Conservation (phyloP, 768 basidiomycete species). For the Rhodotorula kratochvilovae region DNA sequence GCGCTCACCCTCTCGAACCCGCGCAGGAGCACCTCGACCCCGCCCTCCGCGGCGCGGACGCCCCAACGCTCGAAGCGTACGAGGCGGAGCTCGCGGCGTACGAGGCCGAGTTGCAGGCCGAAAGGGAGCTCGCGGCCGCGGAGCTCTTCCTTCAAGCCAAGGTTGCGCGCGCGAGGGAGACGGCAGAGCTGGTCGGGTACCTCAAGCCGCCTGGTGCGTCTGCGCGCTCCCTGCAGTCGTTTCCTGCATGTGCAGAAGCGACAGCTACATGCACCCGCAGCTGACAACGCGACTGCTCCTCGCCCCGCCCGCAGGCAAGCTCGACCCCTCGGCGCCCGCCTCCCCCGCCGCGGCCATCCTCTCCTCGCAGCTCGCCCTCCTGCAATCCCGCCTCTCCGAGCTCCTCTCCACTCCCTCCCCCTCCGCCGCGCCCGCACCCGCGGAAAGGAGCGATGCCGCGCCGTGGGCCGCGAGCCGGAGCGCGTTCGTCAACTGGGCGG, state of each 20-base stretch:
- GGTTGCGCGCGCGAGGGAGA: conserved; percentile 1
- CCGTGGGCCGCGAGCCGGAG: conserved; percentile 14
- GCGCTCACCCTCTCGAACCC: background rate
- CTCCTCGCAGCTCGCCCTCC: conserved; percentile 16
- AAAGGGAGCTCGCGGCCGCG: conserved; percentile 27
- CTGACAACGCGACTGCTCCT: too few species aligned
- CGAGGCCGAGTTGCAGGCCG: conserved; percentile 38
- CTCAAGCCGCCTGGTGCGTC: conserved; percentile 22
- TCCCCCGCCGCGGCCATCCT: conserved; percentile 5
- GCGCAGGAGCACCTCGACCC: conserved; percentile 18
- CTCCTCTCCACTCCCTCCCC: conserved; percentile 16
- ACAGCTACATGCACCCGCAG: too few species aligned
- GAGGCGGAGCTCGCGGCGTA: conserved; percentile 35
- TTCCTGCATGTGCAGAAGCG: too few species aligned
- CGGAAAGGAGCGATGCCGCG: background rate
- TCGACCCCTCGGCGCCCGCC: background rate
- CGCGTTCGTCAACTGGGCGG: conserved; percentile 37
- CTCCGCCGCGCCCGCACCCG: background rate
- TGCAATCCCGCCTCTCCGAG: conserved; percentile 14
- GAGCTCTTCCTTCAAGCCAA: conserved; percentile 35
- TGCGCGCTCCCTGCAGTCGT: too few species aligned
- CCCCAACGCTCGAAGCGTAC: conserved; percentile 27
- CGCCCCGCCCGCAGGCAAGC: background rate
- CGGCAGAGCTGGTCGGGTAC: conserved; percentile 30
- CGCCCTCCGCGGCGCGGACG: conserved; percentile 22